phyloP scores from a whole-genome alignment of 345 rosid species.

The Euphorbia tirucalli region DNA sequence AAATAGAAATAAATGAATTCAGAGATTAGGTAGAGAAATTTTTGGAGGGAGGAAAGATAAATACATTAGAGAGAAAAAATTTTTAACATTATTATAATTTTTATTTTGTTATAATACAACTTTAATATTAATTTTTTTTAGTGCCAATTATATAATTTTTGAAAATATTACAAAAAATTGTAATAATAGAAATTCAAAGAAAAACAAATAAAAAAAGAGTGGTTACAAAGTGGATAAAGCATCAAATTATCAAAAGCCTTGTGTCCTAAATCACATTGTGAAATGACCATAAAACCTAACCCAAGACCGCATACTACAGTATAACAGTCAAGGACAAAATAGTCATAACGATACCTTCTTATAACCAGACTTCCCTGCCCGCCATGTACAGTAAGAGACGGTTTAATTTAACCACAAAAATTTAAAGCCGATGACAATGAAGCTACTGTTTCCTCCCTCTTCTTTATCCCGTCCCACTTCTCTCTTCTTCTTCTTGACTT shows the following conservation, averaged over 20 bases:
- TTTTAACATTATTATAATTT: too few relatives aligned
- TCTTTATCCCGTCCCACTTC: constrained; percentile 31
- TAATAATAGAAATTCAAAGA: not conserved
- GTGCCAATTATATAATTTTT: too few relatives aligned
- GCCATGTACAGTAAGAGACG: constrained; percentile 21
- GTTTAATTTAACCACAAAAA: constrained; percentile 4
- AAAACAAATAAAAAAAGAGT: not conserved
- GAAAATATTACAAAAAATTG: too few relatives aligned
- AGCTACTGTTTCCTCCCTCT: constrained; percentile 41
- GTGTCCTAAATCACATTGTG: not conserved
- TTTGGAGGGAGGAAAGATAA: too few relatives aligned
- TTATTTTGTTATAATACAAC: too few relatives aligned
- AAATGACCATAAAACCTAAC: not conserved
- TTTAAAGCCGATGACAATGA: constrained; percentile 33
- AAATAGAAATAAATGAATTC: too few relatives aligned
- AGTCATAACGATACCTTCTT: constrained; percentile 11
- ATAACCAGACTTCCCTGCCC: constrained; percentile 15
- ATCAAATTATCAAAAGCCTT: constrained; percentile 1
- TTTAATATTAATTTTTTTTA: too few relatives aligned
- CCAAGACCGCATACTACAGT: constrained; percentile 8
- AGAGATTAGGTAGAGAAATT: too few relatives aligned
- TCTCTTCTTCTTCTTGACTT: constrained; percentile 28
- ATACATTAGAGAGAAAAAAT: too few relatives aligned
- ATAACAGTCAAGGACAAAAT: not conserved
- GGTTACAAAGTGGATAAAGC: constrained; percentile 29